Evolutionary conservation across 2,329 filamentous ascomycete genomes (phyloP).

Genomic region (Trichophyton benhamiae): DNA sequence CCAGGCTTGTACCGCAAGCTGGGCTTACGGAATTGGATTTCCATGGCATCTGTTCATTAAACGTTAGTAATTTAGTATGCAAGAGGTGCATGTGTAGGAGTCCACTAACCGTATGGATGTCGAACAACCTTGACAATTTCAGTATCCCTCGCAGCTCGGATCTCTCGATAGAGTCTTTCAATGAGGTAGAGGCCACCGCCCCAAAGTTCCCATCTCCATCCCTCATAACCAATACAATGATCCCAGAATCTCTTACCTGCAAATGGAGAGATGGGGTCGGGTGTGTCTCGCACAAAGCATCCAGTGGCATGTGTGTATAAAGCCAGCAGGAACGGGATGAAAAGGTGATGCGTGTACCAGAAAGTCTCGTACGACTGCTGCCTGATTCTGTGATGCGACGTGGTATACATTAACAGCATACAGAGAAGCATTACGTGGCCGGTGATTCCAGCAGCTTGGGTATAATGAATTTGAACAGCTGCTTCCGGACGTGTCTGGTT

Average conservation of each 20-base stretch:
- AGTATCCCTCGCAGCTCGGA: constrained; percentile 70
- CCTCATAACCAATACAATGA: constrained; percentile 89
- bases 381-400: constrained; percentile 80
- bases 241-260: constrained; percentile 71
- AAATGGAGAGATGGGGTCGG: constrained; percentile 64
- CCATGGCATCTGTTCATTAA: constrained; percentile 59
- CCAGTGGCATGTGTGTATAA: constrained; percentile 93
- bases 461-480: constrained; percentile 85
- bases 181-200: constrained; percentile 73
- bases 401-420: constrained; percentile 98
- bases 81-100: background rate
- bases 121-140: constrained; percentile 88
- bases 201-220: constrained; percentile 92
- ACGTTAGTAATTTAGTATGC: background rate
- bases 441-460: constrained; percentile 77
- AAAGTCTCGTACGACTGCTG: constrained; percentile 98
- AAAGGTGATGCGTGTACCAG: constrained; percentile 99
- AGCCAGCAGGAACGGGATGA: constrained; percentile 84
- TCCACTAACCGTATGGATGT: constrained; percentile 71
- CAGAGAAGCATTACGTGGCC: constrained; percentile 97
- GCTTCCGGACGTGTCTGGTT: constrained; percentile 66
- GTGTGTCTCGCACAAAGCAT: constrained; percentile 85
- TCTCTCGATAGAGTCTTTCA: constrained; percentile 83
- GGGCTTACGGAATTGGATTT: constrained; percentile 93
- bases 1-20: constrained; percentile 97